Base-by-base conservation (phyloP, 2,329 filamentous ascomycete species). In the Colletotrichum shisoi region DNA sequence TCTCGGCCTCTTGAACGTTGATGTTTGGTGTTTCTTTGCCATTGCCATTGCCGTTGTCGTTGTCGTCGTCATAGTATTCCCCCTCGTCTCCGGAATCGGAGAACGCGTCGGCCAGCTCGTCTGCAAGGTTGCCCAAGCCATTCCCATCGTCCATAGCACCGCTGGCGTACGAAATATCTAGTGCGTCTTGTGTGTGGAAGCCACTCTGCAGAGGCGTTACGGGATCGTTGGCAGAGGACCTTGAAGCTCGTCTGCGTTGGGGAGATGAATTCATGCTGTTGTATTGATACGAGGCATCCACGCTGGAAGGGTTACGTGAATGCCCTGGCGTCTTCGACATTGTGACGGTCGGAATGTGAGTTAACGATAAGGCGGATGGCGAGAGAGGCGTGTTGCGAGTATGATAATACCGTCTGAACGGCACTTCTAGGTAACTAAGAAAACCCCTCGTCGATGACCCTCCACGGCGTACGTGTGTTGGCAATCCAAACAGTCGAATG, bases 61-160 rank as follows among this genome's bases (percentile, higher is more conserved):
- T 3, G 21, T 21, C 65, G 17, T 68, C 61, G 49, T 84, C 80
- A 63, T 79, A 79, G 57, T 83, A 81, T 40, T 84, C 83, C 21
- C 83, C 84, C 45, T 88, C 87, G 46, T 87, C 88, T 63, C 85
- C 87, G 9, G 87, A 89, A 40, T 87, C 88, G 49, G 86, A 87
- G 76, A 91, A 87, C 4, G 89, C 88, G 73, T 91, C 91, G 1
- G 90, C 92, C 54, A 95, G 81, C 77, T 95, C 92, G 77, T 94
- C 92, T 1, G 92, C 92, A 56, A 95, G 78, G 72, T 93, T 94
- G 39, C 91, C 92, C 69, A 93, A 81, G 9, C 89, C 89, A 69
- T 87, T 87, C 57, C 79, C 80, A 3, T 76, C 75, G 27, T 76
- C 79, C 52, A 77, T 76, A 44, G 77, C 82, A 48, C 77, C 79